A percentile compares a stretch with the other conserved stretches of the same genome.
These are phyloP conservation scores for Aureoboletus auriporus DNA, from an alignment of 768 basidiomycete species.

Conservation along the genomic window DNA sequence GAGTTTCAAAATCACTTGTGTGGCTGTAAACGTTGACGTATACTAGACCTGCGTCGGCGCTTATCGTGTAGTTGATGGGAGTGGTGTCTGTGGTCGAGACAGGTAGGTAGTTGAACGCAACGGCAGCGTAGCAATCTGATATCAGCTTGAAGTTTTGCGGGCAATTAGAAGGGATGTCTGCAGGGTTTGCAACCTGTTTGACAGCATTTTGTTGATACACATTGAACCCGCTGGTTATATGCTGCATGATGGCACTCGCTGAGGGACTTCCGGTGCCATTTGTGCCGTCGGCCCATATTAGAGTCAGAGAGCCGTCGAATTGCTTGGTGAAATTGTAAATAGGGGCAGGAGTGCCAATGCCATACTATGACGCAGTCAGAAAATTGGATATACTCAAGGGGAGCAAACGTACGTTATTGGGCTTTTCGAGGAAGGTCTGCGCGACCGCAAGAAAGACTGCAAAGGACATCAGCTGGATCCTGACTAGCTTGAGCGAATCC, in stretches of 20 bases:
- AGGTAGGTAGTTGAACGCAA: slow-evolving; percentile 60
- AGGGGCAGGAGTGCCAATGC: slow-evolving; percentile 54
- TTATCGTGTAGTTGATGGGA: slow-evolving; percentile 64
- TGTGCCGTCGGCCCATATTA: slow-evolving; percentile 71
- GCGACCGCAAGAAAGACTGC: slow-evolving; percentile 58
- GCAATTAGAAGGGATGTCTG: slow-evolving; percentile 53
- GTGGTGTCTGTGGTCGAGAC: slow-evolving; percentile 24
- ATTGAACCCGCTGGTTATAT: slow-evolving; percentile 51
- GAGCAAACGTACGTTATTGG: slow-evolving; percentile 48
- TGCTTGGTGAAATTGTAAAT: slow-evolving; percentile 43
- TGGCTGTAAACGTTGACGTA: slow-evolving; percentile 65
- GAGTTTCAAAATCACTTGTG: slow-evolving; percentile 62
- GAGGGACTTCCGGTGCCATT: slow-evolving; percentile 51
- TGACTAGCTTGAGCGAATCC: no score
- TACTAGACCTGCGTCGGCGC: slow-evolving; percentile 59
- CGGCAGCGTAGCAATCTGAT: slow-evolving; percentile 66
- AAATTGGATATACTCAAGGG: not conserved
- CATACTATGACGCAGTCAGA: slow-evolving; percentile 41
- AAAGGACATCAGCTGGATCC: not conserved
- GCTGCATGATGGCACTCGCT: slow-evolving; percentile 56
- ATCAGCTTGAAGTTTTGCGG: slow-evolving; percentile 71
- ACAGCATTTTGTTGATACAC: slow-evolving; percentile 45
- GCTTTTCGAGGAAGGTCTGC: slow-evolving; percentile 53
- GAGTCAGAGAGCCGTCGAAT: slow-evolving; percentile 48
- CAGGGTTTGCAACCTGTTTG: slow-evolving; percentile 41